Conservation (phyloP, 1,284 basidiomycete genomes). For the Garcileccinum viscosum region DNA sequence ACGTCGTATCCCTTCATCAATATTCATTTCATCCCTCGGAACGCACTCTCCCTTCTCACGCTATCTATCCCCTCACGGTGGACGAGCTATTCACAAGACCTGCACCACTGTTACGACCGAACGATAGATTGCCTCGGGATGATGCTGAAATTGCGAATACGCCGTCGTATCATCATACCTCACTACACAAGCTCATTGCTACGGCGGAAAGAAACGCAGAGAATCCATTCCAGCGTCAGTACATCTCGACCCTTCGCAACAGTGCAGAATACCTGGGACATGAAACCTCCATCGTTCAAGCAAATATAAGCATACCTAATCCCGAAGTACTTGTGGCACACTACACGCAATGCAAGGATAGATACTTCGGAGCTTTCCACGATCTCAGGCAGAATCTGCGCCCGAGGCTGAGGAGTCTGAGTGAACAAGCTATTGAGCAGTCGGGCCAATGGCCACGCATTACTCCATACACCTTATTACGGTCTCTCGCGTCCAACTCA, state of each 20-base stretch:
- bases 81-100: neutral
- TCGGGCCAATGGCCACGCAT: conserved; percentile 37
- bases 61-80: neutral
- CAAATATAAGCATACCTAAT: neutral
- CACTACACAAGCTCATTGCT: conserved; percentile 18
- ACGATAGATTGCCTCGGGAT: neutral
- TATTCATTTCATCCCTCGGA: neutral
- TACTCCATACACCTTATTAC: neutral
- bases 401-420: conserved; percentile 11
- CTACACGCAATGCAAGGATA: conserved; percentile 8
- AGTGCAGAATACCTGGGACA: conserved; percentile 23
- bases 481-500: neutral
- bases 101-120: neutral
- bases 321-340: conserved; percentile 13
- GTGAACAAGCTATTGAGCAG: conserved; percentile 22
- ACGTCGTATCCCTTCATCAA: neutral
- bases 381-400: conserved; percentile 18
- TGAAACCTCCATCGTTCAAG: conserved; percentile 5
- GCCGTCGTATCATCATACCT: neutral
- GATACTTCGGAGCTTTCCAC: conserved; percentile 2
- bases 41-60: neutral
- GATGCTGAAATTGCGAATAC: neutral
- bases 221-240: conserved; percentile 23
- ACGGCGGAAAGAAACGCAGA: conserved; percentile 5
- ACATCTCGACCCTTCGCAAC: conserved; percentile 20